Evolutionary conservation across 176 grass and related monocot genomes (phyloP).

Genomic region (Thalia dealbata): DNA sequence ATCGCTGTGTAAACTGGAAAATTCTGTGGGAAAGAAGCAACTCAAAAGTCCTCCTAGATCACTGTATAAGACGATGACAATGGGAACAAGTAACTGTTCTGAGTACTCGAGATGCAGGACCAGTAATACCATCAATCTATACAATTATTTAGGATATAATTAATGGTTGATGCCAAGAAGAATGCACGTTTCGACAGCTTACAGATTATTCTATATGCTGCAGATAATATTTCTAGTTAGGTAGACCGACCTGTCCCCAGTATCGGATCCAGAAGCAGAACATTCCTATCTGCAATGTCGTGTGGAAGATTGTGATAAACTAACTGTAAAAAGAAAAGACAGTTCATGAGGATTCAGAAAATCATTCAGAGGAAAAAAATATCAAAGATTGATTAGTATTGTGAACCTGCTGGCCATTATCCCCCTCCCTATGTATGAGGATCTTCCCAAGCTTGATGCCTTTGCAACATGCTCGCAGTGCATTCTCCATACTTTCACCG

Average conservation of each 20-base stretch:
- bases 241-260: constrained; percentile 10
- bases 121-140: background rate
- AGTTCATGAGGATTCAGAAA: background rate
- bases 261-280: constrained; percentile 14
- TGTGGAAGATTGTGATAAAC: constrained; percentile 12
- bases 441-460: constrained; percentile 20
- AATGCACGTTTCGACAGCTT: background rate
- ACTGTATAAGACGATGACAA: background rate
- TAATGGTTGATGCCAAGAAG: background rate
- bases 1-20: background rate
- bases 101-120: background rate
- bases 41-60: background rate
- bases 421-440: constrained; percentile 19
- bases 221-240: background rate
- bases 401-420: constrained; percentile 16
- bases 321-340: constrained; percentile 4
- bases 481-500: constrained; percentile 24
- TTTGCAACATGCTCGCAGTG: constrained; percentile 22
- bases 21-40: background rate
- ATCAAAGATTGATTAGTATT: background rate
- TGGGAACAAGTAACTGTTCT: background rate
- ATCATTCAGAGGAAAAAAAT: background rate
- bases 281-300: constrained; percentile 17
- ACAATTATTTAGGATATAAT: background rate
- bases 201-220: background rate